These are phyloP conservation scores for Erythrophleum ivorense DNA, from an alignment of 331 rosid genomes.

Conservation along the genomic window DNA sequence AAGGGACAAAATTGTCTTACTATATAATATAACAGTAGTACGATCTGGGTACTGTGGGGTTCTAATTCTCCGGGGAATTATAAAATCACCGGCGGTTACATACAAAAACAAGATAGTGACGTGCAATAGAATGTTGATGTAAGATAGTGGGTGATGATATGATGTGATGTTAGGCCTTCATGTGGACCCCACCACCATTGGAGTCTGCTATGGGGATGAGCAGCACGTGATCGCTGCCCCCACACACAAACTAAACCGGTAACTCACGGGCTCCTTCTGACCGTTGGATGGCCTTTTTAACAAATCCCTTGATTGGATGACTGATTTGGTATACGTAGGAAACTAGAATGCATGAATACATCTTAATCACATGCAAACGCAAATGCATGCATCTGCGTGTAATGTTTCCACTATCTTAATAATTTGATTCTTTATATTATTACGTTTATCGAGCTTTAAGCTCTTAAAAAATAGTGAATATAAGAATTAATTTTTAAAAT, in stretches of 20 bases:
- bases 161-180: neutral
- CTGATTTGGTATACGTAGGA: neutral
- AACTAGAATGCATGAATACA: neutral
- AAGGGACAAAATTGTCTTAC: constrained; percentile 36
- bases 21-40: neutral
- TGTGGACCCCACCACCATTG: constrained; percentile 28
- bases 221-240: neutral
- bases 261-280: neutral
- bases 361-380: neutral
- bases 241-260: neutral
- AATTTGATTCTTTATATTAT: neutral
- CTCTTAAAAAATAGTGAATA: no score
- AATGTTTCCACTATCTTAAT: neutral
- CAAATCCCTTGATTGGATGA: neutral
- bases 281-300: neutral
- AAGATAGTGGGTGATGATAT: neutral
- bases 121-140: constrained; percentile 18
- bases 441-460: no score
- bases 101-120: neutral
- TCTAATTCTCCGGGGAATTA: neutral
- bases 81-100: constrained; percentile 16
- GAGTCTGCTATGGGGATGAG: constrained; percentile 26
- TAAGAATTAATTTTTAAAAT: no score
- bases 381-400: neutral
- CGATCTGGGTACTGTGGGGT: constrained; percentile 10